These are phyloP conservation scores for Cryptococcus sp. DNA, from an alignment of 1,284 basidiomycete genomes.

Conservation along the genomic window DNA sequence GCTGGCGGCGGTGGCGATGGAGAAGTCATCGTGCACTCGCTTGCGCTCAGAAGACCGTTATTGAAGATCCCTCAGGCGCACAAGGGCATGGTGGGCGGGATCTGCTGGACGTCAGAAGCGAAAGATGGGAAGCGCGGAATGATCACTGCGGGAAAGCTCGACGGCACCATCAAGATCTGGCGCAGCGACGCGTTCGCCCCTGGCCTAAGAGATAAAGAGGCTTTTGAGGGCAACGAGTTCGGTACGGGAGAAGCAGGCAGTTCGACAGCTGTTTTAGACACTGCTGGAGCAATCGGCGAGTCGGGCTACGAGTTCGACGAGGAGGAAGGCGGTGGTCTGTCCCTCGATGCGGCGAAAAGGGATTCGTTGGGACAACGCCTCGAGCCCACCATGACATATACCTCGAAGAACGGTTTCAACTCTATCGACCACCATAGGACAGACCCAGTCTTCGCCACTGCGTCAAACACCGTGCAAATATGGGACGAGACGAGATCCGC, in stretches of 20 bases:
- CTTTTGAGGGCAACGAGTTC: slow-evolving; percentile 49
- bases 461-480: slow-evolving; percentile 88
- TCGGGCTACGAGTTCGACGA: slow-evolving; percentile 39
- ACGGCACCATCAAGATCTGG: slow-evolving; percentile 92
- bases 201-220: slow-evolving; percentile 44
- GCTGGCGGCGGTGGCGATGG: slow-evolving; percentile 96
- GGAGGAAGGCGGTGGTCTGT: slow-evolving; percentile 49
- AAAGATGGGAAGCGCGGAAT: slow-evolving; percentile 64
- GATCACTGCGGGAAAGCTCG: slow-evolving; percentile 82
- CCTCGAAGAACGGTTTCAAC: slow-evolving; percentile 84
- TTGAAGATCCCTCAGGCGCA: slow-evolving; percentile 79
- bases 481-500: slow-evolving; percentile 94
- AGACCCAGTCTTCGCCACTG: slow-evolving; percentile 88
- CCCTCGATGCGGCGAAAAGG: slow-evolving; percentile 45
- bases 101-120: slow-evolving; percentile 52
- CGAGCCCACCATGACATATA: slow-evolving; percentile 70
- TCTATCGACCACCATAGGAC: slow-evolving; percentile 91
- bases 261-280: slow-evolving; percentile 36
- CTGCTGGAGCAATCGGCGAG: slow-evolving; percentile 48
- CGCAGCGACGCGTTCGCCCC: slow-evolving; percentile 55
- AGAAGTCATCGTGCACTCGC: slow-evolving; percentile 87
- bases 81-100: slow-evolving; percentile 85
- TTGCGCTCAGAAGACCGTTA: slow-evolving; percentile 68
- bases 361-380: slow-evolving; percentile 43
- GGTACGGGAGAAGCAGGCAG: slow-evolving; percentile 31